These are phyloP conservation scores for Areca catechu DNA, from an alignment of 176 grass and related monocot species.

Conservation along the genomic window DNA sequence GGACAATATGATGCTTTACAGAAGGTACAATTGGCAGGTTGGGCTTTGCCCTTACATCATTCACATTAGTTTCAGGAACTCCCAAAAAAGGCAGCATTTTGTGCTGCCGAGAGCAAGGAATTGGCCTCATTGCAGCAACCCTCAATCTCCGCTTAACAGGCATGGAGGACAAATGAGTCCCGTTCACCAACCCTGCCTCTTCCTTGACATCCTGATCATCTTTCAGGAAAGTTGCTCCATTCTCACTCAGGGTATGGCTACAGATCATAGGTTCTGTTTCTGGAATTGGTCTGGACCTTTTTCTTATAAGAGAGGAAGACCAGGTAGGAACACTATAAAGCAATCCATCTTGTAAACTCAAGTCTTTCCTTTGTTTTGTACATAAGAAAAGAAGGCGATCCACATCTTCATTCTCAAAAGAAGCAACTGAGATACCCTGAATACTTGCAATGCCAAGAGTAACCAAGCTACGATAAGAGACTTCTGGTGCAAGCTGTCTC, in stretches of 20 bases:
- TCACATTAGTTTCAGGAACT: constrained; percentile 3
- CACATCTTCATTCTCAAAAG: constrained; percentile 55
- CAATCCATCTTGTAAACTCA: constrained; percentile 7
- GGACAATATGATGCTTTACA: constrained; percentile 27
- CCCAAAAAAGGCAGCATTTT: constrained; percentile 37
- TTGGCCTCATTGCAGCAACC: constrained; percentile 47
- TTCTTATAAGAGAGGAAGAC: constrained; percentile 32
- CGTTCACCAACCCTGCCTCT: too few species aligned
- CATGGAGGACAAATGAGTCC: too few species aligned
- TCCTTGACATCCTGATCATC: too few species aligned
- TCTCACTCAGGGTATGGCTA: background rate
- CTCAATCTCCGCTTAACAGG: constrained; percentile 18
- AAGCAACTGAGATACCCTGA: constrained; percentile 50
- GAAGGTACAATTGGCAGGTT: constrained; percentile 19
- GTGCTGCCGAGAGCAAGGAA: constrained; percentile 38
- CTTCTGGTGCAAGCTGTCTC: constrained; percentile 48
- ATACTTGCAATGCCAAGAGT: constrained; percentile 63
- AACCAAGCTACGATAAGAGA: constrained; percentile 49
- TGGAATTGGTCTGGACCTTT: constrained; percentile 15
- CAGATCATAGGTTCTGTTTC: constrained; percentile 15
- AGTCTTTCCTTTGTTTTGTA: constrained; percentile 22
- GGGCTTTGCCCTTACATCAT: constrained; percentile 21
- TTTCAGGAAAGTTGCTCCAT: constrained; percentile 10
- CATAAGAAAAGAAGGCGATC: constrained; percentile 66
- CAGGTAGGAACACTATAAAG: constrained; percentile 27